These are phyloP conservation scores for Sporothrix inflata DNA, from an alignment of 2,329 filamentous ascomycete species.

Conservation along the genomic window DNA sequence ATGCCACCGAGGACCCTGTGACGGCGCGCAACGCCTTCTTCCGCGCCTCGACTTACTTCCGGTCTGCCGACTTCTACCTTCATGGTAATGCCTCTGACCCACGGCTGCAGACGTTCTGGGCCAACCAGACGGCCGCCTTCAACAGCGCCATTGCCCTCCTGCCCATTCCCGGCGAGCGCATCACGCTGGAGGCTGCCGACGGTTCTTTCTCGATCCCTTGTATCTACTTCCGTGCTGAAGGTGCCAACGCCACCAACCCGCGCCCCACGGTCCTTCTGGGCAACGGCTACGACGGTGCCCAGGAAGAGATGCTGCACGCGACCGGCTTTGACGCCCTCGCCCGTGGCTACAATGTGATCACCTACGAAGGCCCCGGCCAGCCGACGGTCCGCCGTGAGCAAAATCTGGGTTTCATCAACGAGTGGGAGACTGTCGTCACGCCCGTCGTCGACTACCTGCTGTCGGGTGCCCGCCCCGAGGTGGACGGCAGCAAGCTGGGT, in stretches of 20 bases:
- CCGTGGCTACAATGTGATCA: conserved; percentile 49
- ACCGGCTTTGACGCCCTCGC: conserved; percentile 43
- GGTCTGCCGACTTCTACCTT: conserved; percentile 44
- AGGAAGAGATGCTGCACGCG: conserved; percentile 49
- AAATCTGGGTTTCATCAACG: conserved; percentile 47
- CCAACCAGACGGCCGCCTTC: conserved; percentile 40
- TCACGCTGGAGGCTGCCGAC: conserved; percentile 36
- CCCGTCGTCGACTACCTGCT: conserved; percentile 47
- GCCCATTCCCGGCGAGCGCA: conserved; percentile 40
- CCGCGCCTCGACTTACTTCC: conserved; percentile 44
- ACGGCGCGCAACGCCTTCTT: conserved; percentile 41
- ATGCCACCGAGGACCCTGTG: conserved; percentile 34
- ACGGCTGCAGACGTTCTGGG: conserved; percentile 41
- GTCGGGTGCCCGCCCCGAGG: conserved; percentile 33
- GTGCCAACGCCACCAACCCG: conserved; percentile 30
- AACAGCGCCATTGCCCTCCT: conserved; percentile 39
- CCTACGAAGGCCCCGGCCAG: conserved; percentile 53
- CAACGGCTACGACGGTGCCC: conserved; percentile 49
- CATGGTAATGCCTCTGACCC: conserved; percentile 44
- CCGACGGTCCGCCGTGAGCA: conserved; percentile 47
- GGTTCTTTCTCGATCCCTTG: conserved; percentile 43
- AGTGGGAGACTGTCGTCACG: conserved; percentile 48
- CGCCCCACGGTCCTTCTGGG: conserved; percentile 48
- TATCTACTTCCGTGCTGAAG: conserved; percentile 41
- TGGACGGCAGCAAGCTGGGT: conserved; percentile 42